Evolutionary conservation across 208 protist species (phyloP).

Genomic region (Leishmania arabica): DNA sequence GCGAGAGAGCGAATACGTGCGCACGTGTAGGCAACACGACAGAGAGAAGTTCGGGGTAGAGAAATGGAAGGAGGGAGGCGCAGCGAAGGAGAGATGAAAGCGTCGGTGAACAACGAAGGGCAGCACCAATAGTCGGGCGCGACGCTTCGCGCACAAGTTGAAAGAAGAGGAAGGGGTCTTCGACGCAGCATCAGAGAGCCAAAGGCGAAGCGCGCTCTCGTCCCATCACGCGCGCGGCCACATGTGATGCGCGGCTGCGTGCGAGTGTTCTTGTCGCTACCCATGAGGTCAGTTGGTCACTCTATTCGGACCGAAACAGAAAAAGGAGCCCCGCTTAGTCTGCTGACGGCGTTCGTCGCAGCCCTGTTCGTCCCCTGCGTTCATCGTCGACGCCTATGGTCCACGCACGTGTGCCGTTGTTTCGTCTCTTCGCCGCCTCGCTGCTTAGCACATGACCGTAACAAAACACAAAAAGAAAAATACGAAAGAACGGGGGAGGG

Average conservation of each 20-base stretch:
- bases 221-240: neutral
- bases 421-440: neutral
- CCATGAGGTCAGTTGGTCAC: neutral
- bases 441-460: neutral
- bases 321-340: too few species aligned
- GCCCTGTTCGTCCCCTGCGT: too few species aligned
- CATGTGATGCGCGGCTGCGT: neutral
- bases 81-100: neutral
- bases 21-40: neutral
- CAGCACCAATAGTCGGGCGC: neutral
- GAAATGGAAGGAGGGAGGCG: too few species aligned
- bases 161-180: neutral
- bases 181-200: neutral
- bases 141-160: neutral
- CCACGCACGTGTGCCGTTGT: neutral
- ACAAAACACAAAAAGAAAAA: slow-evolving; percentile 5
- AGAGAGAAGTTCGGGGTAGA: neutral
- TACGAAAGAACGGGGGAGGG: neutral
- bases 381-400: neutral
- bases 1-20: neutral
- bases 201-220: neutral
- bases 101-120: neutral
- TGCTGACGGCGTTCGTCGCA: too few species aligned
- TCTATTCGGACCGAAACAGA: too few species aligned
- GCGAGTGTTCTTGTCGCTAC: neutral